Base-by-base conservation (phyloP, 2,329 filamentous ascomycete genomes). In the Kalmusia sp. region DNA sequence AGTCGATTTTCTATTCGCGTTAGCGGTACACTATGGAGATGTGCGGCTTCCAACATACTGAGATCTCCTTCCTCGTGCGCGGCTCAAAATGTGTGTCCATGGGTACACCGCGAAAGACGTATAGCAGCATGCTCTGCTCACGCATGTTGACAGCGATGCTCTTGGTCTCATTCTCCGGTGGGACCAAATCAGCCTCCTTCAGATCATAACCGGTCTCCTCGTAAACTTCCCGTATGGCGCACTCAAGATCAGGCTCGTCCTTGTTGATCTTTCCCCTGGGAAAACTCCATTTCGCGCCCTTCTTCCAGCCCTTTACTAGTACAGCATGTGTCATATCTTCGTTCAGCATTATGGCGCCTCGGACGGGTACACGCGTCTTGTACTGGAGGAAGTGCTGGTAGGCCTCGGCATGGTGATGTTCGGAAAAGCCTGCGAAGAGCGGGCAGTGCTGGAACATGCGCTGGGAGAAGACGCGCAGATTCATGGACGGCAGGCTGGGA, bases 191-290 rank as follows among this genome's bases (percentile, higher is more conserved):
- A 21, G 93, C 89, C 28, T 83, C 82, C 27, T 82, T 83, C 47
- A 96, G 81, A 71, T 99, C 91, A 64, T 91, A 92, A 1, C 95
- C 95, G 0, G 95, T 99, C 78, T 99, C 95, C 74, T 99, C 95
- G 69, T 93, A 95, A 4, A 96, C 93, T 70, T 99, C 95, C 46
- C 95, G 87, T 46, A 97, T 84, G 21, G 96, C 95, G 74, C 96
- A 99, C 70, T 95, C 92, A 51, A 98, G 77, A 68, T 99, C 93
- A 54, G 91, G 87, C 74, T 99, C 95, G 67, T 96, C 91, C 76
- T 96, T 96, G 80, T 97, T 97, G 77, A 99, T 98, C 78, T 99
- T 99, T 33, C 95, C 96, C 45, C 93, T 82, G 0, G 95, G 95
- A 54, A 99, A 99, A 72, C 92, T 96, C 95, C 95, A 99, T 70